Conservation (phyloP, 2,329 filamentous ascomycete genomes). For the Colletotrichum viniferum region DNA sequence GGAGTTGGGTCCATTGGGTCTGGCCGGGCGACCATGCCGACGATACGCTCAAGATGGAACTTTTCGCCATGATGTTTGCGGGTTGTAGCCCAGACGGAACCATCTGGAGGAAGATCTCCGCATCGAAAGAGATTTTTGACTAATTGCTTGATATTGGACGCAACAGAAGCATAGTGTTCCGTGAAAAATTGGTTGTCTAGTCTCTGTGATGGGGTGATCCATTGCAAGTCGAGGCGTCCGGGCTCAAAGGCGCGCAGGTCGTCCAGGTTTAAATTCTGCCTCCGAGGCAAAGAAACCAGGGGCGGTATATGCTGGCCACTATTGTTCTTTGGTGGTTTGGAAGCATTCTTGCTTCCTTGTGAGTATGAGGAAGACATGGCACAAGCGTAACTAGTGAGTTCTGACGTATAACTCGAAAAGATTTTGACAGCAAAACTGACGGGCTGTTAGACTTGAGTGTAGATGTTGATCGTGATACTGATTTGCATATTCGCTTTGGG, state of each 20-base stretch:
- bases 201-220: neutral
- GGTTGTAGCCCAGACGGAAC: neutral
- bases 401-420: neutral
- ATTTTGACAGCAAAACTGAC: neutral
- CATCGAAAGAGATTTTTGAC: slow-evolving; percentile 23
- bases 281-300: neutral
- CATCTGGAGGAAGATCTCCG: neutral
- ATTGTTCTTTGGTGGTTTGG: neutral
- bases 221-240: neutral
- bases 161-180: slow-evolving; percentile 16
- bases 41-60: neutral
- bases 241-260: slow-evolving; percentile 2
- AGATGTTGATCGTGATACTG: neutral
- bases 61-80: neutral
- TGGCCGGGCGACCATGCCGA: slow-evolving; percentile 31
- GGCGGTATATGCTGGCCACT: neutral
- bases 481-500: neutral
- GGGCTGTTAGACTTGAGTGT: neutral
- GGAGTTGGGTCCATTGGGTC: slow-evolving; percentile 23
- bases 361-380: neutral
- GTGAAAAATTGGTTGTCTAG: slow-evolving; percentile 2
- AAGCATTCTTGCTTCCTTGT: neutral
- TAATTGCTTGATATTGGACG: slow-evolving; percentile 26
- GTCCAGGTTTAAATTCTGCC: neutral
- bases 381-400: neutral